Conservation (phyloP, 106 monocot genomes). For the Apostasia shenzhenica region DNA sequence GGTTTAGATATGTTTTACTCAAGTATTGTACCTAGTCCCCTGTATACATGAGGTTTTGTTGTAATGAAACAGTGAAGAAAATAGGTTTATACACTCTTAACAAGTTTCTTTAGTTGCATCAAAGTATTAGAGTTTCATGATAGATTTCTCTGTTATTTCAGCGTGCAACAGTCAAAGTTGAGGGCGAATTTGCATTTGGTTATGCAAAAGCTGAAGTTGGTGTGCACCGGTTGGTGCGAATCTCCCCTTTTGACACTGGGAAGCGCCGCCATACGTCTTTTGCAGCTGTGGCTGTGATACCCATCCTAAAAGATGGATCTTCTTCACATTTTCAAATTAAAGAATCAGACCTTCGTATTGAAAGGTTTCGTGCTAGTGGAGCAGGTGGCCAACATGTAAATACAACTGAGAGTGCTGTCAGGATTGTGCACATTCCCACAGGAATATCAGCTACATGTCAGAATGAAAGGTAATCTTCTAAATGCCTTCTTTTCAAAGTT, state of each 20-base stretch:
- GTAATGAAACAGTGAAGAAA: too few relatives aligned
- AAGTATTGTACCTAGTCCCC: too few relatives aligned
- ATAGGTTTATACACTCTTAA: too few relatives aligned
- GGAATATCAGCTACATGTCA: slow-evolving; percentile 90
- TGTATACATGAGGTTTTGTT: too few relatives aligned
- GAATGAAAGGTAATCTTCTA: slow-evolving; percentile 76
- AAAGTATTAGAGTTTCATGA: neutral
- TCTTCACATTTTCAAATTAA: slow-evolving; percentile 81
- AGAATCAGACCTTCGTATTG: slow-evolving; percentile 89
- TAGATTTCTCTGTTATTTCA: slow-evolving; percentile 18
- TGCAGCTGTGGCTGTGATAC: slow-evolving; percentile 96
- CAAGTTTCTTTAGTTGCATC: neutral
- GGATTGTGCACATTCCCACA: slow-evolving; percentile 91
- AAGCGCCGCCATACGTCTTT: slow-evolving; percentile 95
- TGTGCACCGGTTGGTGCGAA: slow-evolving; percentile 91
- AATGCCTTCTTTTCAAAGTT: too few relatives aligned
- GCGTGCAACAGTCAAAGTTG: slow-evolving; percentile 91
- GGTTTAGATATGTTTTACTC: too few relatives aligned
- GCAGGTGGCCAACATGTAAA: slow-evolving; percentile 95
- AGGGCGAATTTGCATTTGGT: slow-evolving; percentile 93
- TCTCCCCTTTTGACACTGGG: slow-evolving; percentile 94
- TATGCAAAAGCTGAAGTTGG: slow-evolving; percentile 98
- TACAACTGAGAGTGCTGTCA: slow-evolving; percentile 94
- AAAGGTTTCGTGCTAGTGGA: slow-evolving; percentile 90
- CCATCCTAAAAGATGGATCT: slow-evolving; percentile 55